Evolutionary conservation across 2,329 filamentous ascomycete genomes (phyloP).

Genomic region (Phyllosticta paracitricarpa): DNA sequence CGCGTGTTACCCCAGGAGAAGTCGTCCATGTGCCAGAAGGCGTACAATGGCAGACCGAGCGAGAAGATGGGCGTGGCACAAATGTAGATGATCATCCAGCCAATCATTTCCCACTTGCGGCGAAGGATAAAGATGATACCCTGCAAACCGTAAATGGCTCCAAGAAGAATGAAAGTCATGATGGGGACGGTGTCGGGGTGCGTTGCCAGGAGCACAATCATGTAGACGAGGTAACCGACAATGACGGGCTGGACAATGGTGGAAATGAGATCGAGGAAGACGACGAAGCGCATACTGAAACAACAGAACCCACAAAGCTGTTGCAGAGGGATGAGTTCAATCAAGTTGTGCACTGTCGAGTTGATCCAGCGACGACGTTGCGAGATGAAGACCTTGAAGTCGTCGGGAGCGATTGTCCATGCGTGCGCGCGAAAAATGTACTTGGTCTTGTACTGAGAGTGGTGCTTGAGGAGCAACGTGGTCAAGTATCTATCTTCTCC

Average conservation of each 20-base stretch:
- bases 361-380: slow-evolving; percentile 99
- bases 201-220: slow-evolving; percentile 43
- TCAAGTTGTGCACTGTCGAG: slow-evolving; percentile 94
- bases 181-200: slow-evolving; percentile 63
- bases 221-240: slow-evolving; percentile 78
- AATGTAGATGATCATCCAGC: slow-evolving; percentile 97
- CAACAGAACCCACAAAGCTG: slow-evolving; percentile 99
- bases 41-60: slow-evolving; percentile 79
- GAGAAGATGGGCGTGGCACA: slow-evolving; percentile 85
- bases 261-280: slow-evolving; percentile 86
- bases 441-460: slow-evolving; percentile 95
- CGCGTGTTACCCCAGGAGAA: slow-evolving; percentile 99
- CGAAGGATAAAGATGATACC: slow-evolving; percentile 93
- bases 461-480: slow-evolving; percentile 83
- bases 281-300: slow-evolving; percentile 98
- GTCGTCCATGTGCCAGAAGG: slow-evolving; percentile 99
- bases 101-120: slow-evolving; percentile 99
- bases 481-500: slow-evolving; percentile 97
- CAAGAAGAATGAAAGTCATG: slow-evolving; percentile 82
- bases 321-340: slow-evolving; percentile 85
- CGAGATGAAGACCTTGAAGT: slow-evolving; percentile 88
- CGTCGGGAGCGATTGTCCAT: slow-evolving; percentile 94
- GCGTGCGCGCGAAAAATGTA: slow-evolving; percentile 87
- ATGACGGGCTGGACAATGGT: slow-evolving; percentile 89
- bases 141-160: slow-evolving; percentile 93